phyloP scores from a whole-genome alignment of 352 stramenopile genomes.

The Pythium biforme region DNA sequence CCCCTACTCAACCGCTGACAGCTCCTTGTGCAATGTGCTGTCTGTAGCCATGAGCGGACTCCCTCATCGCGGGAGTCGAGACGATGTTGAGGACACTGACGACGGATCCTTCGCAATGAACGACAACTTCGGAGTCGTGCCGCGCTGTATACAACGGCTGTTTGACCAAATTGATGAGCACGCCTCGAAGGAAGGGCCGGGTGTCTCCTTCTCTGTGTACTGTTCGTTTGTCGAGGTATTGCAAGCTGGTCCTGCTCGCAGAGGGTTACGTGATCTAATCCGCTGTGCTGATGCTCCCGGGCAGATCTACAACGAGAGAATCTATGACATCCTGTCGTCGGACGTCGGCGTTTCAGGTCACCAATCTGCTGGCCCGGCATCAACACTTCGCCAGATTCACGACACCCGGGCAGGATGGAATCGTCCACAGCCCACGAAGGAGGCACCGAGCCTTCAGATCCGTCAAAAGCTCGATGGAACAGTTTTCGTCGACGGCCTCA shows the following conservation, averaged over 20 bases:
- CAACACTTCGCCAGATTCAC: background rate
- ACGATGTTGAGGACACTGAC: conserved; percentile 3
- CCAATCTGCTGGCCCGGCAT: background rate
- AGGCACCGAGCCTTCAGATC: conserved; percentile 50
- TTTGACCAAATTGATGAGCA: conserved; percentile 44
- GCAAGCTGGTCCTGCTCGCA: background rate
- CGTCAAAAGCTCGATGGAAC: conserved; percentile 64
- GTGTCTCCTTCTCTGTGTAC: conserved; percentile 48
- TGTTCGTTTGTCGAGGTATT: conserved; percentile 69
- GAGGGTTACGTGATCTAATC: background rate
- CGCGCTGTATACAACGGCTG: conserved; percentile 51
- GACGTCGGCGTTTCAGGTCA: conserved; percentile 10
- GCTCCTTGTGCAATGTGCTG: background rate
- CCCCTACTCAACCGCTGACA: background rate
- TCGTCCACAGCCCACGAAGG: conserved; percentile 39
- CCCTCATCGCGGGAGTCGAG: conserved; percentile 1
- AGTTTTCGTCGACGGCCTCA: conserved; percentile 73
- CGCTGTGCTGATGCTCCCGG: background rate
- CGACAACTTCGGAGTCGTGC: conserved; percentile 49
- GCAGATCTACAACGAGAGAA: conserved; percentile 81
- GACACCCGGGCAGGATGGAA: conserved; percentile 57
- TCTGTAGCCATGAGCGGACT: conserved; percentile 69
- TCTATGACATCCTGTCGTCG: conserved; percentile 64
- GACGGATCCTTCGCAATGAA: conserved; percentile 26
- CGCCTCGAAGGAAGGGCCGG: conserved; percentile 9